Evolutionary conservation across 257 asterid species (phyloP).

Genomic region (Penstemon davidsonii): DNA sequence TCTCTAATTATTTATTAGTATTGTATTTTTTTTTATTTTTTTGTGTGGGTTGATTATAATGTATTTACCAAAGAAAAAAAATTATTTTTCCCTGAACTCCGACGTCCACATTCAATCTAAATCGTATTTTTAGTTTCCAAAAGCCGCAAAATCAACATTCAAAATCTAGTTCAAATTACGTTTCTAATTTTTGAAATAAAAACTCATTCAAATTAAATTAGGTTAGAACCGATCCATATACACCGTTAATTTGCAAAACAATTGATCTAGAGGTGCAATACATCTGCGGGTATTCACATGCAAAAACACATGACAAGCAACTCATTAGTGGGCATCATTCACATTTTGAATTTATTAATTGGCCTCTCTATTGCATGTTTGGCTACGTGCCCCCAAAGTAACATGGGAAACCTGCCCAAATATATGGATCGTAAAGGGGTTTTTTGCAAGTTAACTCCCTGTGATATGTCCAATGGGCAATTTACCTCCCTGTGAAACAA

Average conservation of each 20-base stretch:
- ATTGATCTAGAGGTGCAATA: background rate
- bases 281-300: conserved; percentile 16
- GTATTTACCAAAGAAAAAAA: too few relatives aligned
- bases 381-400: background rate
- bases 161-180: background rate
- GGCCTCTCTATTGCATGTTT: conserved; percentile 9
- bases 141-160: background rate
- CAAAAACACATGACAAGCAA: conserved; percentile 21
- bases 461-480: too few relatives aligned
- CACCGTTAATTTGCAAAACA: background rate
- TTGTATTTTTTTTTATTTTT: too few relatives aligned
- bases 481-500: too few relatives aligned
- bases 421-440: too few relatives aligned
- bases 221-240: background rate
- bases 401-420: conserved; percentile 9
- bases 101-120: too few relatives aligned
- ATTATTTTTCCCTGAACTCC: too few relatives aligned
- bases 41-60: too few relatives aligned
- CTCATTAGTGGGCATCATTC: conserved; percentile 12
- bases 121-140: background rate
- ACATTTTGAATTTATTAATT: conserved; percentile 14
- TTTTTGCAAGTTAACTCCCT: too few relatives aligned
- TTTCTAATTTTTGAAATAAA: too few relatives aligned
- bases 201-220: too few relatives aligned
- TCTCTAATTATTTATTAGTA: too few relatives aligned